A percentile compares a stretch with the other conserved stretches of the same genome.
phyloP scores from a whole-genome alignment of 352 stramenopile species.

The Globisporangium barbulae region DNA sequence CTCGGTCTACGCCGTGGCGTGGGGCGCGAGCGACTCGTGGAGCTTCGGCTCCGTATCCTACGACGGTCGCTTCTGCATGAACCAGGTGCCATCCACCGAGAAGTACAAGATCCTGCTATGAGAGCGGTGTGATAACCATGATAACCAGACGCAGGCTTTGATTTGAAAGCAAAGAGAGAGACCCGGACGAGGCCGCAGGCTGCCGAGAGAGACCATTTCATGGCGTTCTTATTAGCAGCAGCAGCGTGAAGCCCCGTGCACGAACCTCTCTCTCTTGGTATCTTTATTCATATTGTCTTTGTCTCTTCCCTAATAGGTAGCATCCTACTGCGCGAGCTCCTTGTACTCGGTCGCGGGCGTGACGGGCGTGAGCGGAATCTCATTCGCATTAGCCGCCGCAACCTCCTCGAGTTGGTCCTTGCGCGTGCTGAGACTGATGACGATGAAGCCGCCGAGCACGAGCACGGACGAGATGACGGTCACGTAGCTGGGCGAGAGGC shows the following conservation, averaged over 20 bases:
- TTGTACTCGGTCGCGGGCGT: conserved; percentile 28
- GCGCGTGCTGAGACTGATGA: conserved; percentile 54
- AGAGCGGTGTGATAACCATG: neutral
- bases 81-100: conserved; percentile 97
- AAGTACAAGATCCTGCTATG: conserved; percentile 99
- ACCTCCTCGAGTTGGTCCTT: conserved; percentile 12
- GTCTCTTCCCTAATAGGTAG: neutral
- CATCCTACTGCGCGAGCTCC: conserved; percentile 26
- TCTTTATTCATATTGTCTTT: neutral
- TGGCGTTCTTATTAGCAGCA: neutral
- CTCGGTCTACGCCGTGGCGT: conserved; percentile 91
- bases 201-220: neutral
- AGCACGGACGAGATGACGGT: conserved; percentile 59
- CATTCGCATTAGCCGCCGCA: neutral
- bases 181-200: conserved; percentile 8
- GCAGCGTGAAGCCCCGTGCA: conserved; percentile 7
- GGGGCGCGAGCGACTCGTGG: conserved; percentile 95
- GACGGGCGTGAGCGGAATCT: conserved; percentile 22
- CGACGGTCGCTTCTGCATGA: conserved; percentile 93
- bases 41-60: conserved; percentile 94
- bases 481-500: conserved; percentile 42
- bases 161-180: neutral
- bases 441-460: conserved; percentile 71
- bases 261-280: neutral
- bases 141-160: neutral